Conservation (phyloP, 139 green algal genomes). For the Chloropicon primus region DNA sequence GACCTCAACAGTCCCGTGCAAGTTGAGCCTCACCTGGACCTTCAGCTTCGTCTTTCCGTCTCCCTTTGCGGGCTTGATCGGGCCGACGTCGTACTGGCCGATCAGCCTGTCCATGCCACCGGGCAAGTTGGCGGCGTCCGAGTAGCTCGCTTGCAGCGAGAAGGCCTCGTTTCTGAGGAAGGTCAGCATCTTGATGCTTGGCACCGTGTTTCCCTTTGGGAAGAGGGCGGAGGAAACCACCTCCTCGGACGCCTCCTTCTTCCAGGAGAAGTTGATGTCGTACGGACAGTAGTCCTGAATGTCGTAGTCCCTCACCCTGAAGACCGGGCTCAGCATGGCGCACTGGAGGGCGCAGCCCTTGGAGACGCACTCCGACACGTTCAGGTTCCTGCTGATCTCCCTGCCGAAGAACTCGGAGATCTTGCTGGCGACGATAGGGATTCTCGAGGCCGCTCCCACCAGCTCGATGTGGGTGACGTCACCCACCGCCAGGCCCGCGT, state of each 20-base stretch:
- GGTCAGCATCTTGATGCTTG: constrained; percentile 80
- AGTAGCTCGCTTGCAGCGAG: constrained; percentile 3
- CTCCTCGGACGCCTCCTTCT: constrained; percentile 31
- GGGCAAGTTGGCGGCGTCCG: neutral
- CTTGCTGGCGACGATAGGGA: constrained; percentile 55
- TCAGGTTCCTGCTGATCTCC: constrained; percentile 72
- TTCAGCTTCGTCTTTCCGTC: constrained; percentile 18
- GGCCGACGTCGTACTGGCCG: constrained; percentile 7
- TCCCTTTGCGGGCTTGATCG: constrained; percentile 20
- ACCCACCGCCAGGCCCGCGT: constrained; percentile 42
- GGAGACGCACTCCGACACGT: constrained; percentile 86
- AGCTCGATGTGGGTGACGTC: constrained; percentile 80
- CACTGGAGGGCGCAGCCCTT: constrained; percentile 88
- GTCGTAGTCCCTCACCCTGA: constrained; percentile 93
- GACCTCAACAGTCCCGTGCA: constrained; percentile 71
- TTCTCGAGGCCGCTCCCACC: constrained; percentile 67
- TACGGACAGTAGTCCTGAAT: constrained; percentile 79
- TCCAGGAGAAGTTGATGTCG: constrained; percentile 64
- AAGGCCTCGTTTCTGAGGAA: constrained; percentile 33
- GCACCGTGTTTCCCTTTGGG: constrained; percentile 39
- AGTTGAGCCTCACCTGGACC: constrained; percentile 64
- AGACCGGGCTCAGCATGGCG: constrained; percentile 94
- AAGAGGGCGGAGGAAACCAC: constrained; percentile 15
- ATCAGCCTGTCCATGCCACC: neutral
- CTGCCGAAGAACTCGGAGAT: constrained; percentile 44